Evolutionary conservation across 805 yeast genomes (phyloP).

Genomic region (Candida pini): DNA sequence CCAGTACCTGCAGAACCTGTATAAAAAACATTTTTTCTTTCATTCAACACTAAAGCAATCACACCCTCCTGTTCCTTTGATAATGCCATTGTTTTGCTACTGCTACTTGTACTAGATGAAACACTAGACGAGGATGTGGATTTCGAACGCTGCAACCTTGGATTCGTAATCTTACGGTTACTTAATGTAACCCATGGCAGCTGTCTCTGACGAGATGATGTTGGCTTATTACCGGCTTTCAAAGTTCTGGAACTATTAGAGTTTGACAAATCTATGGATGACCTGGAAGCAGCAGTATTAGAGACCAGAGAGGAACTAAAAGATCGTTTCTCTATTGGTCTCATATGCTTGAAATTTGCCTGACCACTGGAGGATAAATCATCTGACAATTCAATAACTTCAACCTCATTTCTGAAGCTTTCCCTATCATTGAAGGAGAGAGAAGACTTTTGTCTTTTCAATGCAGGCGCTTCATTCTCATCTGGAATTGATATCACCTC

Average conservation of each 20-base stretch:
- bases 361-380: background rate
- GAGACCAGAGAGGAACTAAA: slow-evolving; percentile 1
- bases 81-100: slow-evolving; percentile 6
- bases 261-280: background rate
- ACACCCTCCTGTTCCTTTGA: slow-evolving; percentile 41
- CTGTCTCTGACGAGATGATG: slow-evolving; percentile 12
- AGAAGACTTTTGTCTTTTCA: too few species aligned
- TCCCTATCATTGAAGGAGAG: background rate
- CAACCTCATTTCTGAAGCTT: background rate
- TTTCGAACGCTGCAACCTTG: slow-evolving; percentile 8
- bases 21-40: slow-evolving; percentile 54
- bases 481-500: too few species aligned
- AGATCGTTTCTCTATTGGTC: slow-evolving; percentile 13
- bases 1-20: slow-evolving; percentile 86
- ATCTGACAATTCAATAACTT: background rate
- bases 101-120: slow-evolving; percentile 1
- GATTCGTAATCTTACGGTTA: slow-evolving; percentile 12
- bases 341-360: slow-evolving; percentile 18
- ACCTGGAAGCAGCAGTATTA: background rate
- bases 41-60: slow-evolving; percentile 44
- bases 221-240: slow-evolving; percentile 1
- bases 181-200: slow-evolving; percentile 15
- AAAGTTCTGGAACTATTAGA: slow-evolving; percentile 1
- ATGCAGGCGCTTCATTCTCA: too few species aligned
- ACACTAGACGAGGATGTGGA: slow-evolving; percentile 2